Evolutionary conservation across 257 asterid genomes (phyloP), one percentile per base, ranked within the genome.

Genomic region (Thymus mandschuricus): DNA sequence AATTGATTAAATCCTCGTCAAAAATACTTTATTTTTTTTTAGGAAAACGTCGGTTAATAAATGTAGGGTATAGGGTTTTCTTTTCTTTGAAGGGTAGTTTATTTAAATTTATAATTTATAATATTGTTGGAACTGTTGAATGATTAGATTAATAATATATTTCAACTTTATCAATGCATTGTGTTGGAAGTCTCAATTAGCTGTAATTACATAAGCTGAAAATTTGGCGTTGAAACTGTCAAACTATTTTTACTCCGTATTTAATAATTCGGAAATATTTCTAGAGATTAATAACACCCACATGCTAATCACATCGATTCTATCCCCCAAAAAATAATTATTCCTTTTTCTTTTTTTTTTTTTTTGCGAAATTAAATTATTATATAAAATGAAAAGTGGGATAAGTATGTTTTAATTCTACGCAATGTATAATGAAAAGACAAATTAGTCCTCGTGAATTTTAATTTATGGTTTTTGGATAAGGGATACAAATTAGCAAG

Each of bases 111-210:
- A 64, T 55, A 21, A 21, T 21, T 21, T 21, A 21, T 21, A 21
- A 21, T 21, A 21, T 63, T 46, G 60, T 75, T 79, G 83, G 77
- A 69, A 66, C 68, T 79, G 71, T 51, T 60, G 74, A 66, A 64
- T 57, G 64, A 70, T 57, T 64, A 21, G 15, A 28, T 66, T 64
- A 6, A 1, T 59, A 64, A 50, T 21, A 38, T 44, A 46, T 33
- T 68, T 63, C 81, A 56, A 72, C 78, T 79, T 85, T 83, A 76
- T 72, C 80, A 78, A 81, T 79, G 73, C 80, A 64, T 61, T 21
- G 78, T 69, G 41, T 80, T 76, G 90, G 77, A 78, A 81, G 78
- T 78, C 74, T 75, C 82, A 79, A 71, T 82, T 76, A 30, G 64
- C 21, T 73, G 50, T 35, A 69, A 68, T 52, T 64, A 45, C 55